phyloP scores from a whole-genome alignment of 805 yeast species.

The Candida piceae region DNA sequence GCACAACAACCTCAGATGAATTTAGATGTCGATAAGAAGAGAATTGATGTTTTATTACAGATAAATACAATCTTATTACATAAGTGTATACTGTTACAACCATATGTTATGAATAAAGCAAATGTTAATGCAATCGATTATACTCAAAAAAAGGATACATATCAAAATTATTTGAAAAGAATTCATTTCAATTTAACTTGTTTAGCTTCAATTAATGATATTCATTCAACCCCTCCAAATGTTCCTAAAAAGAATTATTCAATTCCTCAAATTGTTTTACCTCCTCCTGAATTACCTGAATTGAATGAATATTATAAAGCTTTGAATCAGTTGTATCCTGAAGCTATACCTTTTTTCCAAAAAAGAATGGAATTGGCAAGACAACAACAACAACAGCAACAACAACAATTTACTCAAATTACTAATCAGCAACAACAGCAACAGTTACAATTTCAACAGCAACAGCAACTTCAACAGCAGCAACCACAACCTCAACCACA shows the following conservation, averaged over 20 bases:
- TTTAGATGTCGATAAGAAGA: conserved; percentile 28
- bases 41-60: conserved; percentile 30
- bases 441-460: conserved; percentile 8
- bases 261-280: conserved; percentile 44
- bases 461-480: conserved; percentile 7
- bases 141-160: conserved; percentile 25
- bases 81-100: conserved; percentile 28
- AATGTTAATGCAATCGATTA: conserved; percentile 20
- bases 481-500: conserved; percentile 3
- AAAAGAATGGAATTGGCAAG: conserved; percentile 22
- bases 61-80: conserved; percentile 31
- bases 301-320: conserved; percentile 39
- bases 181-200: conserved; percentile 33
- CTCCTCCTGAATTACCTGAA: conserved; percentile 55
- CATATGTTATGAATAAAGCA: conserved; percentile 19
- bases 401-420: not conserved
- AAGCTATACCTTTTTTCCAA: conserved; percentile 34
- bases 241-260: conserved; percentile 25
- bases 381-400: conserved; percentile 23
- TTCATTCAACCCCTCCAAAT: conserved; percentile 26
- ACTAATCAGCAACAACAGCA: conserved; percentile 6
- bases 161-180: conserved; percentile 31
- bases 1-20: conserved; percentile 26
- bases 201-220: conserved; percentile 34
- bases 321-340: conserved; percentile 42